A percentile compares a stretch with the other conserved stretches of the same genome.
phyloP scores from a whole-genome alignment of 2,329 filamentous ascomycete species.

The Cordyceps cicadae region DNA sequence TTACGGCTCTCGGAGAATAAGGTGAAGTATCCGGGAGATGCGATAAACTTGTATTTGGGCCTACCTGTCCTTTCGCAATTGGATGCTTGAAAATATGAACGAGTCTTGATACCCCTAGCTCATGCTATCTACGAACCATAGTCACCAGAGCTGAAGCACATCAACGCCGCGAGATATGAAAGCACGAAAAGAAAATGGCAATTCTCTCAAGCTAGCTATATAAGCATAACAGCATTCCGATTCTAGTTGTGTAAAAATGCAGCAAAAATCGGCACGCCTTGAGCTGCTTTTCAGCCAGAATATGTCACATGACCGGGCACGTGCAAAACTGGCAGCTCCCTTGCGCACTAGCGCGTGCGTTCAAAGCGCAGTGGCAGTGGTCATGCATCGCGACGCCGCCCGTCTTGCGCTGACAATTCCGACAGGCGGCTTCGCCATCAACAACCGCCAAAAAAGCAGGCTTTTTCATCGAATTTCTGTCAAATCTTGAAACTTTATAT shows the following conservation, averaged over 20 bases:
- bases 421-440: slow-evolving; percentile 1
- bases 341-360: background rate
- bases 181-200: no score
- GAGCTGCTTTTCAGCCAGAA: background rate
- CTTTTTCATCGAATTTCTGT: slow-evolving; percentile 4
- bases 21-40: background rate
- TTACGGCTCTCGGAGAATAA: background rate
- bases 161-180: no score
- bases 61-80: no score
- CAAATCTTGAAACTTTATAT: background rate
- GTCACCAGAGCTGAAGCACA: no score
- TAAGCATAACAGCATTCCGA: no score
- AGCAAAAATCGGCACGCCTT: background rate
- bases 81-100: no score
- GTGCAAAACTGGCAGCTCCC: background rate
- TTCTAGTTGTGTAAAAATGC: no score
- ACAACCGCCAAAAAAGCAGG: background rate
- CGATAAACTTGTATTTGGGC: no score
- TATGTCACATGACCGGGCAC: slow-evolving; percentile 5
- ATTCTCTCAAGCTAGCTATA: no score
- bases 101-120: no score
- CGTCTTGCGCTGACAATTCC: slow-evolving; percentile 5
- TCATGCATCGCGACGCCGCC: background rate
- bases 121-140: no score
- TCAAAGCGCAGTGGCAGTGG: background rate